Conservation (phyloP, 2,329 filamentous ascomycete genomes). For the Phialocephala subalpina region DNA sequence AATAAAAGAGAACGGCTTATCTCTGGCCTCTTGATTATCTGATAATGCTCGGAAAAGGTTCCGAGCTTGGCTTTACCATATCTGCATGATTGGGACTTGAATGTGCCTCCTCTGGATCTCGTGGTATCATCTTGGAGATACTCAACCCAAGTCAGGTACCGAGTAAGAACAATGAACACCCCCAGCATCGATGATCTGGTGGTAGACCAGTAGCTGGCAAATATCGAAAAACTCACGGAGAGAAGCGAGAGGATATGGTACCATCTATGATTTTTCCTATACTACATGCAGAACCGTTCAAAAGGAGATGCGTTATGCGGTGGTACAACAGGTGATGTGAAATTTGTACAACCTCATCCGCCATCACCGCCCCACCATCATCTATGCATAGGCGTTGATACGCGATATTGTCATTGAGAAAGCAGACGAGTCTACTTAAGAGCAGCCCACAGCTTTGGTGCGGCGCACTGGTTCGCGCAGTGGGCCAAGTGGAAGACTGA, state of each 20-base stretch:
- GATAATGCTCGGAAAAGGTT: neutral
- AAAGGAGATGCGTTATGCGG: constrained; percentile 37
- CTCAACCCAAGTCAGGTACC: too few species aligned
- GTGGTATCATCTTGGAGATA: too few species aligned
- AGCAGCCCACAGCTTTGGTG: constrained; percentile 91
- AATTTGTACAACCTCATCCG: constrained; percentile 38
- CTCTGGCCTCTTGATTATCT: constrained; percentile 1
- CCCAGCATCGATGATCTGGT: neutral
- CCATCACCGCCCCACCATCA: constrained; percentile 22
- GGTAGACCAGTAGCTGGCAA: neutral
- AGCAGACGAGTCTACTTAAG: constrained; percentile 75
- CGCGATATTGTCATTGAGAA: constrained; percentile 24
- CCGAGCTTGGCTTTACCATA: neutral
- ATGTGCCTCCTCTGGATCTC: too few species aligned
- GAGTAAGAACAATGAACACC: too few species aligned
- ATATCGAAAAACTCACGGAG: neutral
- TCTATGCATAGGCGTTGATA: constrained; percentile 31
- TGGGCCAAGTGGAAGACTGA: constrained; percentile 99
- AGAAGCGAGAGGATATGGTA: neutral
- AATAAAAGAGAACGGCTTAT: constrained; percentile 13
- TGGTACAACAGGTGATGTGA: constrained; percentile 37
- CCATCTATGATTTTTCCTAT: constrained; percentile 40
- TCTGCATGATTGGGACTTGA: too few species aligned
- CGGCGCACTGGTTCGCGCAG: constrained; percentile 92
- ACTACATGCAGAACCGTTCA: constrained; percentile 42